Base-by-base conservation (phyloP, 176 grass and related monocot genomes). In the Rhynchospora pubera region DNA sequence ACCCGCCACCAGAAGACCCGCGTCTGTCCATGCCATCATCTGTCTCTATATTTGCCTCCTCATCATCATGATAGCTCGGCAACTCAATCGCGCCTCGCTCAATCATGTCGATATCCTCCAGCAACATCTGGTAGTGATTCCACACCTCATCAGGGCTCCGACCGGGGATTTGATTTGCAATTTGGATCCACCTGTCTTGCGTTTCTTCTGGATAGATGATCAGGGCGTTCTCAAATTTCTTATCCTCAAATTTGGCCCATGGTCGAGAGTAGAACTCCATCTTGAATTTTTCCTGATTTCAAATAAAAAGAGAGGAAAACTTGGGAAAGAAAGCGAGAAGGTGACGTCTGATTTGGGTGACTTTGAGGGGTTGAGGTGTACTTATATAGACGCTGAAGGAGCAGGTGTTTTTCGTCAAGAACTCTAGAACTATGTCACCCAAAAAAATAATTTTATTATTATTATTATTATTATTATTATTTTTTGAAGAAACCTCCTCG, bases 201-300 rank as follows among this genome's bases (percentile, higher is more conserved):
- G 56, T 79, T 15, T 82, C 21, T 51, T 99, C 93, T 51, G 93
- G 93, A 65, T 75, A 93, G 48, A 58, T 0, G 68, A 93, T 84
- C 76, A 99, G 81, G 77, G 93, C 93, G 28, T 60, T 86, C 88
- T 99, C 97, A 87, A 99, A 96, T 83, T 73, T 24, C 89, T 99
- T 99, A 89, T 99, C 93, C 86, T 99, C 97, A 39, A 42, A 57
- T 87, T 87, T 87, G 65, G 79, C 90, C 97, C 97, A 99, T 42
- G 79, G 85, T 71, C 57, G 32, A 18, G 42, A 65, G 61, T 50
- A 82, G 61, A 82, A 82, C 24, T 82, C 58, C 79, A 82, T 82
- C 26, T 65, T 39, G 34, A 39, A 39, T 39, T 39, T 39, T 39
- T 39, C 34, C 4, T 39, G 34, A 39, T 39, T 39, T 39, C 34